Conservation (phyloP, 495 filamentous ascomycete species). For the Neurospora terricola region DNA sequence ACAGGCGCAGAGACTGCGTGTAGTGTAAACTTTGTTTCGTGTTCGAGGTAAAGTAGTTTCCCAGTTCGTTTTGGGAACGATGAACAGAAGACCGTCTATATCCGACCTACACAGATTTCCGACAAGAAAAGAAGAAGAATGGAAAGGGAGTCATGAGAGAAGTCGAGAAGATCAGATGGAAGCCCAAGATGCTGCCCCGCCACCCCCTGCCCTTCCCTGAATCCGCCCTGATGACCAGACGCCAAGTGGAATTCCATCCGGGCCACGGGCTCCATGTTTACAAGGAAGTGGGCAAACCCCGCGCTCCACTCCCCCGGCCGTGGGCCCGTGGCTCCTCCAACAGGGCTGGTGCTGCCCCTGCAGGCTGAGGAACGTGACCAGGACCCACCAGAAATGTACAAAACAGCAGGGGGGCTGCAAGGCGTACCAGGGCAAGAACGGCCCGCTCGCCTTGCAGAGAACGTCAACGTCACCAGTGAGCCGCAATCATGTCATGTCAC, state of each 20-base stretch:
- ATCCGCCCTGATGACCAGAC: not conserved
- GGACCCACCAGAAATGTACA: not conserved
- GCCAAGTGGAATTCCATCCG: not conserved
- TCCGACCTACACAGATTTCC: not conserved
- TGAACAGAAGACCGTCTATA: not conserved
- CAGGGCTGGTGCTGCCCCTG: not conserved
- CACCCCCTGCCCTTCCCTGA: not conserved
- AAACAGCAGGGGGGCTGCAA: not conserved
- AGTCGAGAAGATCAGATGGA: not conserved
- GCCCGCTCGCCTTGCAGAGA: not conserved
- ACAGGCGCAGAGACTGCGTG: not conserved
- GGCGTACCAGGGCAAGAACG: not conserved
- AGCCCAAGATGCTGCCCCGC: not conserved
- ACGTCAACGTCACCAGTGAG: not conserved
- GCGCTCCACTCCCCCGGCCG: not conserved
- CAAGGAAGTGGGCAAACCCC: not conserved
- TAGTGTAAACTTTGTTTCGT: not conserved
- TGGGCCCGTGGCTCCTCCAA: not conserved
- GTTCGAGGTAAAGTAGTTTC: not conserved
- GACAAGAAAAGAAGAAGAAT: not conserved
- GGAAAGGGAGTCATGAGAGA: not conserved
- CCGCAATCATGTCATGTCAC: not conserved
- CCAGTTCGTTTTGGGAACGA: not conserved
- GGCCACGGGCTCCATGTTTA: not conserved
- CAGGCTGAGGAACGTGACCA: not conserved